A percentile compares a stretch with the other conserved stretches of the same genome.
These are phyloP conservation scores for Cordyceps sp. DNA, from an alignment of 2,329 filamentous ascomycete genomes.

Conservation along the genomic window DNA sequence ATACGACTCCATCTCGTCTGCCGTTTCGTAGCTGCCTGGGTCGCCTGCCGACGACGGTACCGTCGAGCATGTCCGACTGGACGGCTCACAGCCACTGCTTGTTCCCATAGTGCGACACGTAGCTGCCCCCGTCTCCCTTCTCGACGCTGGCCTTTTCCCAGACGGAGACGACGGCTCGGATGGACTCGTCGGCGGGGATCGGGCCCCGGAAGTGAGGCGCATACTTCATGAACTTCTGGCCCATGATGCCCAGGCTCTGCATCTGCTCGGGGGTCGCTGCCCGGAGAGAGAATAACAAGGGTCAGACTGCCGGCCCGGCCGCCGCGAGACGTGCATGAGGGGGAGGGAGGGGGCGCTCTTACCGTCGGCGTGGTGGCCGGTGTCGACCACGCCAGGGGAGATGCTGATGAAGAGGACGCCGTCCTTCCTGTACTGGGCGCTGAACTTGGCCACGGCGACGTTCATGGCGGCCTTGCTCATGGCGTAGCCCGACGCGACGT, in stretches of 20 bases:
- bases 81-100: background rate
- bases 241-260: conserved; percentile 3
- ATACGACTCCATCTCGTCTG: too few relatives aligned
- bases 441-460: conserved; percentile 33
- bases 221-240: background rate
- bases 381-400: conserved; percentile 32
- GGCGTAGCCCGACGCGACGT: conserved; percentile 21
- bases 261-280: conserved; percentile 12
- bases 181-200: background rate
- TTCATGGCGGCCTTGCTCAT: conserved; percentile 36
- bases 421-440: conserved; percentile 27
- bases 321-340: too few relatives aligned
- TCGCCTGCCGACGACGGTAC: too few relatives aligned
- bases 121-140: background rate
- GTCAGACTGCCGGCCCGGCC: background rate
- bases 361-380: conserved; percentile 14
- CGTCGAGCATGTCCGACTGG: too few relatives aligned
- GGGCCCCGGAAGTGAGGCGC: background rate
- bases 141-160: background rate
- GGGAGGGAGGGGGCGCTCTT: conserved; percentile 2
- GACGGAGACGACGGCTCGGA: background rate
- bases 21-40: too few relatives aligned
- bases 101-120: background rate
- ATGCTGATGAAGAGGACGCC: conserved; percentile 35
- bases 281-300: too few relatives aligned